Conservation (phyloP, 768 basidiomycete species). For the Lactifluus rugatus region DNA sequence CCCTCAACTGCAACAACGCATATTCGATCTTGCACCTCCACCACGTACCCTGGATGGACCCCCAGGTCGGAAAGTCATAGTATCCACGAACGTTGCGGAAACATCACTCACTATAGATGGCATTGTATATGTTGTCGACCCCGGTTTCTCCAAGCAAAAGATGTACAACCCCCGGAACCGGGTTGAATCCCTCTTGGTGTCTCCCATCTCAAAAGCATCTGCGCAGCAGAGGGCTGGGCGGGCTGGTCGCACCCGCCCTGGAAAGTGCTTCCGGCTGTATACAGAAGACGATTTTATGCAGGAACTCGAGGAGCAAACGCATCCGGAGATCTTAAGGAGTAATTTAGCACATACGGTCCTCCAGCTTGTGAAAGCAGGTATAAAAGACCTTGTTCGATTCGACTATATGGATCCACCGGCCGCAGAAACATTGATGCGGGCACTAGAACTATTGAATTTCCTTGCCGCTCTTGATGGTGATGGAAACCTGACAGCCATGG, state of each 20-base stretch:
- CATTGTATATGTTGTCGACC: constrained; percentile 97
- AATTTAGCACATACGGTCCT: constrained; percentile 91
- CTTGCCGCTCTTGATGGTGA: constrained; percentile 90
- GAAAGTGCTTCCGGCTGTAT: constrained; percentile 94
- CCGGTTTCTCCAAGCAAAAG: constrained; percentile 96
- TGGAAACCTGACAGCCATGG: constrained; percentile 78
- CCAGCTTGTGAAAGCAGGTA: constrained; percentile 87
- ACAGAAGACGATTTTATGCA: constrained; percentile 95
- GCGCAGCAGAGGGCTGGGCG: constrained; percentile 95
- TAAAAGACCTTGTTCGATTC: constrained; percentile 85
- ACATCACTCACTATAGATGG: constrained; percentile 97
- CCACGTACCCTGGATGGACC: constrained; percentile 55
- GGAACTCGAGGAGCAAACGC: constrained; percentile 93
- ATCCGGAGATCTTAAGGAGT: constrained; percentile 89
- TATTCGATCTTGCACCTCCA: constrained; percentile 82
- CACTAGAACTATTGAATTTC: constrained; percentile 87
- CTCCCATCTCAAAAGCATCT: constrained; percentile 93
- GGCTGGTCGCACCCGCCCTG: constrained; percentile 91
- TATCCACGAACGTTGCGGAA: constrained; percentile 97
- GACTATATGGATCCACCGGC: constrained; percentile 91
- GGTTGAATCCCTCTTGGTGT: constrained; percentile 87
- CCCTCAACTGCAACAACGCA: constrained; percentile 89
- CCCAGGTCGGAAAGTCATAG: constrained; percentile 85
- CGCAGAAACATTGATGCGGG: constrained; percentile 97
- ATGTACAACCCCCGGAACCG: constrained; percentile 96